Evolutionary conservation across 805 yeast species (phyloP).

Genomic region (Schwanniomyces polymorphus): DNA sequence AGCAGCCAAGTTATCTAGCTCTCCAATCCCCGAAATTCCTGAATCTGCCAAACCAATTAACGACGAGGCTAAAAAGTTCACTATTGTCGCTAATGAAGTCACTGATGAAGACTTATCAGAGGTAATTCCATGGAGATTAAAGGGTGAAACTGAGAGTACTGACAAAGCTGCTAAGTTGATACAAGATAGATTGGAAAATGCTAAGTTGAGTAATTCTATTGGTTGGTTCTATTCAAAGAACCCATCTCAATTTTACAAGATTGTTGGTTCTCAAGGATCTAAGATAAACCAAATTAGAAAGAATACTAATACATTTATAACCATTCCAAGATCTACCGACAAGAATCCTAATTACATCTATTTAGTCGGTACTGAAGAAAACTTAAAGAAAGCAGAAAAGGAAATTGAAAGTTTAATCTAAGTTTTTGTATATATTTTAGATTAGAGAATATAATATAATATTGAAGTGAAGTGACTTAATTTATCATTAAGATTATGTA

Average conservation of each 20-base stretch:
- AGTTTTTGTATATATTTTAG: background rate
- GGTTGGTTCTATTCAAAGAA: constrained; percentile 67
- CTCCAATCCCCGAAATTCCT: constrained; percentile 47
- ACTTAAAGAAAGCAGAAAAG: constrained; percentile 38
- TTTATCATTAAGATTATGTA: too few species aligned
- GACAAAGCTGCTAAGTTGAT: constrained; percentile 54
- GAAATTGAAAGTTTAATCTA: constrained; percentile 15
- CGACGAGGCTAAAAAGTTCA: constrained; percentile 43
- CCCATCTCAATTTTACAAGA: constrained; percentile 53
- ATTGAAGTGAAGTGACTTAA: too few species aligned
- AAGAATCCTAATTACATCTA: constrained; percentile 52
- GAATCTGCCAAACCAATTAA: constrained; percentile 44
- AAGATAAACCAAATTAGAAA: constrained; percentile 62
- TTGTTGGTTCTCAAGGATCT: constrained; percentile 78
- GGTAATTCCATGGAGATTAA: constrained; percentile 66
- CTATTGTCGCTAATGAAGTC: constrained; percentile 28
- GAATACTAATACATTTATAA: constrained; percentile 55
- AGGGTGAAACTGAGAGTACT: constrained; percentile 51
- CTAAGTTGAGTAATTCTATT: constrained; percentile 43
- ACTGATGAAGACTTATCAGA: constrained; percentile 5
- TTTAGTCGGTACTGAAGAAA: constrained; percentile 59
- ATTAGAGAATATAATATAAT: too few species aligned
- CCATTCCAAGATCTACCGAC: constrained; percentile 62
- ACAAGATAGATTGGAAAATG: constrained; percentile 48
- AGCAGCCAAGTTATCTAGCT: constrained; percentile 51